Conservation (phyloP, 2,329 filamentous ascomycete species). For the Neofusicoccum laricinum region DNA sequence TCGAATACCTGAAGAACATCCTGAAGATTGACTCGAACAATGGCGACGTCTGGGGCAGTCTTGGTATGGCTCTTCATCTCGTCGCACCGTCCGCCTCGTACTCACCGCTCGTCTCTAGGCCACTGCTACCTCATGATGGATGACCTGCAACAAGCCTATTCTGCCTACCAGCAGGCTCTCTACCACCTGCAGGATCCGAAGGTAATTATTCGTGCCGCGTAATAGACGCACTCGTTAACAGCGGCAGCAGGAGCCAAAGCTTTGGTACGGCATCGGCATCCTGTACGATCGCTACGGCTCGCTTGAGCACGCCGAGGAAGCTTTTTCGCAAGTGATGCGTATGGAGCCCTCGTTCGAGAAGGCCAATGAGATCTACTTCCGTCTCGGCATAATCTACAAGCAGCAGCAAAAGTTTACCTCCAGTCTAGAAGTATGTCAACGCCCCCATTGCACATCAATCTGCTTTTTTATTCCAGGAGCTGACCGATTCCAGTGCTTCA, state of each 20-base stretch:
- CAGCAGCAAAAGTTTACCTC: slow-evolving; percentile 92
- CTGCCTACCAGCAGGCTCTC: slow-evolving; percentile 91
- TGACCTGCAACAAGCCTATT: slow-evolving; percentile 93
- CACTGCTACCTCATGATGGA: slow-evolving; percentile 99
- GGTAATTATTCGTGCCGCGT: slow-evolving; percentile 23
- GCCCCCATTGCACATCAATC: not conserved
- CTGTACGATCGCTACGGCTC: slow-evolving; percentile 96
- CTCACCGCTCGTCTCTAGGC: slow-evolving; percentile 51
- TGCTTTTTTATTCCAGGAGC: not conserved
- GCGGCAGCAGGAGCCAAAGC: slow-evolving; percentile 72
- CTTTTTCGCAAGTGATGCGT: slow-evolving; percentile 97
- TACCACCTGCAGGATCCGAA: slow-evolving; percentile 93
- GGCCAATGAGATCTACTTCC: slow-evolving; percentile 98
- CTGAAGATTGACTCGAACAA: slow-evolving; percentile 85
- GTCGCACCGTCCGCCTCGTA: not conserved
- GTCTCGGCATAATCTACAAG: slow-evolving; percentile 99
- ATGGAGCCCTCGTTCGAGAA: slow-evolving; percentile 98
- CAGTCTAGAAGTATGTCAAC: slow-evolving; percentile 73
- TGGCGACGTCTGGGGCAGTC: slow-evolving; percentile 93
- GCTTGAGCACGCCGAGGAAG: slow-evolving; percentile 94
- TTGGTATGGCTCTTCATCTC: slow-evolving; percentile 60
- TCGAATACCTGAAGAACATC: slow-evolving; percentile 89
- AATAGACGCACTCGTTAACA: not conserved
- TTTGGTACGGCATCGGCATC: slow-evolving; percentile 99
- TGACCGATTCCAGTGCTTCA: slow-evolving; percentile 72